Base-by-base conservation (phyloP, 2,329 filamentous ascomycete species). In the Colletotrichum sp. region DNA sequence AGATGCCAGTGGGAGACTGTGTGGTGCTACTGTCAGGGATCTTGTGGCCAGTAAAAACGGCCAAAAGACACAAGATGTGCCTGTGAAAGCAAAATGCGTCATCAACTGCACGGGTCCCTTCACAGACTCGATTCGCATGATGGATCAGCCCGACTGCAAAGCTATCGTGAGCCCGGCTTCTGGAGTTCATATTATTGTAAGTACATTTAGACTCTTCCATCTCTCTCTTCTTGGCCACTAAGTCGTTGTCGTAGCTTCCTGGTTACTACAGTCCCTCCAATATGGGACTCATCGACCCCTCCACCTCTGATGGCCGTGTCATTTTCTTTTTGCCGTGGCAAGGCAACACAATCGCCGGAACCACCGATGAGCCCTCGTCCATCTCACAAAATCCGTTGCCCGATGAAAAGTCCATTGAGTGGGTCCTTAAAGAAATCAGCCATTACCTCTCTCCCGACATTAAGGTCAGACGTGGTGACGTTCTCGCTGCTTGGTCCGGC, bases 301-400 rank as follows among this genome's bases (percentile, higher is more conserved):
- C 92, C 55, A 97, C 95, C 3, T 97, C 95, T 2, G 95, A 97
- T 81, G 95, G 95, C 24, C 92, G 95, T 82, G 95, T 97, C 66
- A 96, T 97, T 81, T 97, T 97, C 91, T 97, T 98, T 89, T 89
- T 97, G 55, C 95, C 95, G 26, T 97, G 95, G 95, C 95, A 97
- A 86, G 95, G 95, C 65, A 97, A 97, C 86, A 97, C 95, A 16
- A 97, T 97, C 81, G 95, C 95, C 61, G 95, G 95, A 76, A 97
- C 95, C 7, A 97, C 95, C 9, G 95, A 97, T 82, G 93, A 94
- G 52, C 93, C 95, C 5, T 94, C 93, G 48, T 87, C 89, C 34
- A 95, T 98, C 78, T 91, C 91, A 7, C 88, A 89, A 55, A 94
- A 96, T 80, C 95, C 95, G 1, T 83, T 96, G 36, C 94, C 95